Conservation (phyloP, 208 protist species). For the Naegleria fowleri region DNA sequence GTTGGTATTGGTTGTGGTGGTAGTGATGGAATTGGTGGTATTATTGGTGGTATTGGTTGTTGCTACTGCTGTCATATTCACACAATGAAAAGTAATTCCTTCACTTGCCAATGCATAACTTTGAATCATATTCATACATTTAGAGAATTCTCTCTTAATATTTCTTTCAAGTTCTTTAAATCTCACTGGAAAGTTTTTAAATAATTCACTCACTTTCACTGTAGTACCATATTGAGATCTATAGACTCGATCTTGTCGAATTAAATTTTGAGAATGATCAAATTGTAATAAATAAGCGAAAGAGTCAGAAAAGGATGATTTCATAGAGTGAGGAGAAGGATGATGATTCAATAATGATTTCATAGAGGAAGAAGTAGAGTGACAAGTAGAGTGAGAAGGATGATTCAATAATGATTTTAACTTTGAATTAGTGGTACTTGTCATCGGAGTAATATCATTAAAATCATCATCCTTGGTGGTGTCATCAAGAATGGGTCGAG, state of each 20-base stretch:
- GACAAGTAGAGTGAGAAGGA: too few species aligned
- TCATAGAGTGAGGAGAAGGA: too few species aligned
- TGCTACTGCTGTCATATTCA: not conserved
- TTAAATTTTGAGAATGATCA: slow-evolving; percentile 15
- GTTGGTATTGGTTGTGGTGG: too few species aligned
- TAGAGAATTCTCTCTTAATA: slow-evolving; percentile 51
- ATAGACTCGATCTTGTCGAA: not conserved
- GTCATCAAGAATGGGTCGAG: not conserved
- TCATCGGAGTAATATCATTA: too few species aligned
- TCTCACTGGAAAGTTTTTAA: slow-evolving; percentile 75
- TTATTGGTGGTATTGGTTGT: not conserved
- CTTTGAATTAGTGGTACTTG: too few species aligned
- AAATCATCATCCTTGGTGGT: too few species aligned
- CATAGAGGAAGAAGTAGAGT: too few species aligned
- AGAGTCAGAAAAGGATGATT: too few species aligned
- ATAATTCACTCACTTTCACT: slow-evolving; percentile 63
- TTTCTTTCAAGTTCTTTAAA: slow-evolving; percentile 72
- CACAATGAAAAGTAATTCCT: not conserved
- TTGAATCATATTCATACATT: slow-evolving; percentile 46
- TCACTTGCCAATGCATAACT: slow-evolving; percentile 48
- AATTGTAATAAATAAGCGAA: not conserved
- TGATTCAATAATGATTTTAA: too few species aligned
- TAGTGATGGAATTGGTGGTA: too few species aligned
- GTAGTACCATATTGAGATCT: slow-evolving; percentile 58
- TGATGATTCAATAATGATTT: too few species aligned